phyloP scores from a whole-genome alignment of 768 basidiomycete species.

The Pleurotus platypus region DNA sequence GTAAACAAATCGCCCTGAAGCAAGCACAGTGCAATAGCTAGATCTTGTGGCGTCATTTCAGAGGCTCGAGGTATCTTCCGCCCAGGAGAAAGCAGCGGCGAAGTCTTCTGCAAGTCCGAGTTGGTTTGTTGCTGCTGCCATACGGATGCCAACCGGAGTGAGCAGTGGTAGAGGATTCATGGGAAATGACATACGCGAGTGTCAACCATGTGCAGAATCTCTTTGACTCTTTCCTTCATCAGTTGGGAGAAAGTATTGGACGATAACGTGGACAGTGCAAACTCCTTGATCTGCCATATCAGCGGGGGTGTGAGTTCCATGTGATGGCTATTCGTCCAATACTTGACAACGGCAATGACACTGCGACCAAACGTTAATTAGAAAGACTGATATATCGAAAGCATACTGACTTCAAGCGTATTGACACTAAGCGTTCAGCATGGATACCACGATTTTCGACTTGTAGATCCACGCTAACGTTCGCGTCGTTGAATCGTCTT shows the following conservation, averaged over 20 bases:
- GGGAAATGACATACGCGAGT: constrained; percentile 18
- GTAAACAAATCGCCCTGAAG: constrained; percentile 40
- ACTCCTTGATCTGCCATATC: constrained; percentile 30
- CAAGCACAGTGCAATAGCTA: constrained; percentile 40
- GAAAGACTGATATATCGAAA: background rate
- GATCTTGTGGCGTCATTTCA: constrained; percentile 32
- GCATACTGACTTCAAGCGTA: constrained; percentile 34
- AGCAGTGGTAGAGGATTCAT: background rate
- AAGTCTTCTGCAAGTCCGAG: background rate
- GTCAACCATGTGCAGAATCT: constrained; percentile 26
- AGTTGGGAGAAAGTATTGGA: constrained; percentile 13
- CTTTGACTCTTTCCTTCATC: constrained; percentile 29
- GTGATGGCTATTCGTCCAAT: constrained; percentile 31
- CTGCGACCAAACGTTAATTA: constrained; percentile 16
- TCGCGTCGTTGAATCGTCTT: constrained; percentile 34
- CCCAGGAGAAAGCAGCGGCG: constrained; percentile 16
- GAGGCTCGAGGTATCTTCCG: constrained; percentile 24
- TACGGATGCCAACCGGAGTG: background rate
- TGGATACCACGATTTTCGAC: constrained; percentile 19
- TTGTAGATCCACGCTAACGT: constrained; percentile 14
- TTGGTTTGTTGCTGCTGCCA: background rate
- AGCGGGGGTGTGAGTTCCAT: constrained; percentile 26
- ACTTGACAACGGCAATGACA: constrained; percentile 30
- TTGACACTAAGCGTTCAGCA: constrained; percentile 12
- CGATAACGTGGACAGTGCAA: constrained; percentile 26